Conservation (phyloP, 441 rosid genomes). For the Brassica balearica region DNA sequence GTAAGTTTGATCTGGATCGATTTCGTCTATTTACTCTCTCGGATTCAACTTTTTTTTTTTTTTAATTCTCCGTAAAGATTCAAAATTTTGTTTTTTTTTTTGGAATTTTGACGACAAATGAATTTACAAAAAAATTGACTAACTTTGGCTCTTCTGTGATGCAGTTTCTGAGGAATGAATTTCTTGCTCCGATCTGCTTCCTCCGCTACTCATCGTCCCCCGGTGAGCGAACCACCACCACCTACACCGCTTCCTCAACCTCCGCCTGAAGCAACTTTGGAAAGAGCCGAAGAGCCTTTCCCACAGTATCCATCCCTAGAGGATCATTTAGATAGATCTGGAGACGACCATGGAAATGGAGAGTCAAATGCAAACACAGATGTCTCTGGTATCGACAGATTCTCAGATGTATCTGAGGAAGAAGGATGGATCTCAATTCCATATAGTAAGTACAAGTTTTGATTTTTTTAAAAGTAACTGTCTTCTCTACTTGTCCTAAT, state of each 20-base stretch:
- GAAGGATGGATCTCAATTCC: too few species aligned
- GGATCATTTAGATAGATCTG: constrained; percentile 30
- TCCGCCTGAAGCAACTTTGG: constrained; percentile 44
- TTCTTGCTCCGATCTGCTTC: constrained; percentile 75
- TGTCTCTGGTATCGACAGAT: too few species aligned
- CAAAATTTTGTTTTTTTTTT: not conserved
- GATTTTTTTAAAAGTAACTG: too few species aligned
- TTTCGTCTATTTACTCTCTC: not conserved
- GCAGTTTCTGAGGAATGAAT: constrained; percentile 64
- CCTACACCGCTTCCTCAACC: constrained; percentile 43
- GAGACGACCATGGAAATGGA: too few species aligned
- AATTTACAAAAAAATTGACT: not conserved
- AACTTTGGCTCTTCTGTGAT: constrained; percentile 18
- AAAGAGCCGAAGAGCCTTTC: constrained; percentile 62
- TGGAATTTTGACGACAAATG: constrained; percentile 11
- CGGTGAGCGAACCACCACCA: constrained; percentile 57
- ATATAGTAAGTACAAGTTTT: too few species aligned
- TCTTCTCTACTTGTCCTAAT: too few species aligned
- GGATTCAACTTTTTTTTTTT: not conserved
- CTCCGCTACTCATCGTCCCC: constrained; percentile 54
- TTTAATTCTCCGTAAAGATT: not conserved
- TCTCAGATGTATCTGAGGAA: too few species aligned
- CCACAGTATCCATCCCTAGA: constrained; percentile 52
- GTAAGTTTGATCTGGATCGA: constrained; percentile 29
- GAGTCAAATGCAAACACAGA: too few species aligned